phyloP scores from a whole-genome alignment of 2,329 filamentous ascomycete species.

The Chaetomiaceae sp. region DNA sequence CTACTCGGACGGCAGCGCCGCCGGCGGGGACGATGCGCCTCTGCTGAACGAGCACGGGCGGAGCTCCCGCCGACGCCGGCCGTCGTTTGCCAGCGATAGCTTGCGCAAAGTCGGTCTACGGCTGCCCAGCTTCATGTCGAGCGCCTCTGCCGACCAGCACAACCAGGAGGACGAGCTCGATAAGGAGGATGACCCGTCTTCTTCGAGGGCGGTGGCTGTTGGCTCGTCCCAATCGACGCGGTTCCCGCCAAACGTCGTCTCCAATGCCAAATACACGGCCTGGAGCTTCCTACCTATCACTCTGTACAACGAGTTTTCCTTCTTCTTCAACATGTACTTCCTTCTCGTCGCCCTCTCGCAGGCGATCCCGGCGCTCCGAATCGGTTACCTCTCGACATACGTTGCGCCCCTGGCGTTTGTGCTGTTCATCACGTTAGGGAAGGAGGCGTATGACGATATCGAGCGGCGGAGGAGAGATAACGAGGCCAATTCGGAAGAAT shows the following conservation, averaged over 20 bases:
- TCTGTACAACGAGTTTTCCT: slow-evolving; percentile 97
- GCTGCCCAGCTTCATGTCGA: slow-evolving; percentile 62
- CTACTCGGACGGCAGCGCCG: slow-evolving; percentile 54
- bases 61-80: slow-evolving; percentile 27
- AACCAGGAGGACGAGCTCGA: slow-evolving; percentile 44
- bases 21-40: slow-evolving; percentile 66
- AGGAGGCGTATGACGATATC: slow-evolving; percentile 94
- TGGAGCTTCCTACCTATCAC: slow-evolving; percentile 92
- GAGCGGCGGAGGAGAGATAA: slow-evolving; percentile 77
- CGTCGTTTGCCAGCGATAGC: slow-evolving; percentile 36
- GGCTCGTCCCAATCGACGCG: slow-evolving; percentile 66
- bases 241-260: slow-evolving; percentile 86
- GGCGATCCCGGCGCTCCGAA: slow-evolving; percentile 79
- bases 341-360: slow-evolving; percentile 91
- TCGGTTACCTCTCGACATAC: slow-evolving; percentile 93
- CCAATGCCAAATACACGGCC: slow-evolving; percentile 95
- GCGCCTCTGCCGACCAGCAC: slow-evolving; percentile 29
- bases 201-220: slow-evolving; percentile 69
- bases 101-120: slow-evolving; percentile 46
- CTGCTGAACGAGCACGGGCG: slow-evolving; percentile 47
- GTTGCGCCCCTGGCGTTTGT: slow-evolving; percentile 90
- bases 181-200: slow-evolving; percentile 54
- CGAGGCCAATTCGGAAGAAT: slow-evolving; percentile 90
- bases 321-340: slow-evolving; percentile 99
- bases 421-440: slow-evolving; percentile 83